Base-by-base conservation (phyloP, 1,284 basidiomycete species). In the Ganoderma multipileum region DNA sequence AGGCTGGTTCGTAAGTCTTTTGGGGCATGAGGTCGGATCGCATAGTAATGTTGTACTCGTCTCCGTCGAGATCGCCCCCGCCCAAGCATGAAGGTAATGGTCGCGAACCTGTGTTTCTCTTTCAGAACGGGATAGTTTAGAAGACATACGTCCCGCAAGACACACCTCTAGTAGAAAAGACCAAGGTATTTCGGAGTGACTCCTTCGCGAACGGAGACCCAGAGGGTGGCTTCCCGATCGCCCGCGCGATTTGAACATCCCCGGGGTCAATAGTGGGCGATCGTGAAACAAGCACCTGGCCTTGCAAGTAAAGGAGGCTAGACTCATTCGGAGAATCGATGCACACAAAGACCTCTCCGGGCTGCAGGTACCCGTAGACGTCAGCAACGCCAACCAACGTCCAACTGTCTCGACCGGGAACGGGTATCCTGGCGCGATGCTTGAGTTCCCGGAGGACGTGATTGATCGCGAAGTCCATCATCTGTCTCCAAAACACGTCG, bases 311-410 rank as follows among this genome's bases (percentile, higher is more conserved):
- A 1, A 81, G 77, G 0, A 76, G 73, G 12, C 60, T 67, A n/a
- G 70, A 64, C 20, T 81, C 80, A 55, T 85, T 79, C 0, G 78
- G 71, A 9, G 80, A 78, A 60, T 84, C 83, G 59, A 89, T 80
- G 74, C 87, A 89, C 1, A 84, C 87, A 72, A 89, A 92, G 4
- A 91, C 84, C 71, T 92, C 81, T 2, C 82, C 83, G 67, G 84
- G 83, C 54, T 81, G 38, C 12, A 91, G 82, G 65, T 81, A 85
- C 3, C 80, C 76, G 68, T 89, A 85, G 0, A 87, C 81, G 74
- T 92, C 91, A 2, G 90, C 89, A 5, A 92, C 85, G 0, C 91
- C 91, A 4, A 92, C 90, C 1, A 93, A 76, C 0, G 88, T 92
- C 82, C 86, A 90, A 2, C 85, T 87, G 12, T 82, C 79, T 4